phyloP scores from a whole-genome alignment of 2,329 filamentous ascomycete genomes.

The Graphilbum sp. region DNA sequence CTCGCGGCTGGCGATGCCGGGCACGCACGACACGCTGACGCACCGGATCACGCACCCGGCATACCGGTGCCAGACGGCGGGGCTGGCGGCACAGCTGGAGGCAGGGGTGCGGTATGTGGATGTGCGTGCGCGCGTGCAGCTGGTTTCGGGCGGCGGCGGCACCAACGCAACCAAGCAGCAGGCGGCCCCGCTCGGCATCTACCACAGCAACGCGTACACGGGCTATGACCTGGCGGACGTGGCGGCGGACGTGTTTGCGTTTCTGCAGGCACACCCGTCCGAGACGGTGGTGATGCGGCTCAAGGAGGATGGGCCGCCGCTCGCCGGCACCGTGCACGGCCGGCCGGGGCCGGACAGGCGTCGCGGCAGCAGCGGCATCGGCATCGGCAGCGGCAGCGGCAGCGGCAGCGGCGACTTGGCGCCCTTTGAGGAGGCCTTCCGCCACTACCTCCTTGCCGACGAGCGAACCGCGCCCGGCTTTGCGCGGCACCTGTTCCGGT shows the following conservation, averaged over 20 bases:
- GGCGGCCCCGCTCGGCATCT: conserved; percentile 26
- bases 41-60: conserved; percentile 19
- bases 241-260: conserved; percentile 25
- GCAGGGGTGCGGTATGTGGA: conserved; percentile 33
- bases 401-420: background rate
- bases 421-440: conserved; percentile 29
- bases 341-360: conserved; percentile 1
- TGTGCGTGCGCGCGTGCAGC: conserved; percentile 25
- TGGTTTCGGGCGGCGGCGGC: background rate
- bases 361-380: background rate
- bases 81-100: conserved; percentile 25
- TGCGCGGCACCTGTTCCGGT: conserved; percentile 18
- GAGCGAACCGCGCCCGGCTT: conserved; percentile 19
- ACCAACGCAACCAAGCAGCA: conserved; percentile 10
- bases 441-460: conserved; percentile 20
- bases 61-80: conserved; percentile 31
- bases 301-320: conserved; percentile 27
- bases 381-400: background rate
- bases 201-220: conserved; percentile 28
- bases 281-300: conserved; percentile 33
- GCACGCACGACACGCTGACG: conserved; percentile 38
- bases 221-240: conserved; percentile 27
- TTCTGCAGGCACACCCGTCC: conserved; percentile 26
- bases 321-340: conserved; percentile 11
- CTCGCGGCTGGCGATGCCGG: conserved; percentile 30